These are phyloP conservation scores for Mucor mucedo DNA, from an alignment of 371 early-diverging fungal species.

Conservation along the genomic window DNA sequence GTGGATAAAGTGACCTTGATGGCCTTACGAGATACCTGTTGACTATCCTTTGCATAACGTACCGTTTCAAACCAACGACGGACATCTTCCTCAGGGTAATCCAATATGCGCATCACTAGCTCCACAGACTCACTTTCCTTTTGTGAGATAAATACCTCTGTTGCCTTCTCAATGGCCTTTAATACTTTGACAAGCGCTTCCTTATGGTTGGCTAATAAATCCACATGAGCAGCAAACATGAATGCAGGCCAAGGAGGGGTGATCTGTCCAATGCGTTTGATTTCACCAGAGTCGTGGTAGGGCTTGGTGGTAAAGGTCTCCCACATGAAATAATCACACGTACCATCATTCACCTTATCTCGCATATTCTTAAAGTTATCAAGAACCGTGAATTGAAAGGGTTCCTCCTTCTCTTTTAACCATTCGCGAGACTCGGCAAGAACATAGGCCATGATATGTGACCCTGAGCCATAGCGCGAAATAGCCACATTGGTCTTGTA, in stretches of 20 bases:
- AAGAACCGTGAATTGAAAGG: conserved; percentile 67
- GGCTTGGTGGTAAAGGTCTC: conserved; percentile 87
- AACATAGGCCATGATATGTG: conserved; percentile 85
- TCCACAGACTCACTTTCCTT: conserved; percentile 55
- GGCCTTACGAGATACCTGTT: conserved; percentile 54
- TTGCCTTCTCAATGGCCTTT: conserved; percentile 51
- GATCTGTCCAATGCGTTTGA: conserved; percentile 76
- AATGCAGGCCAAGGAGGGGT: conserved; percentile 93
- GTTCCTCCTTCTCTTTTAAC: conserved; percentile 40
- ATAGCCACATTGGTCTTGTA: conserved; percentile 70
- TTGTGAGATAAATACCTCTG: conserved; percentile 53
- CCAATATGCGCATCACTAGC: conserved; percentile 62
- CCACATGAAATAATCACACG: conserved; percentile 85
- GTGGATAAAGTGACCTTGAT: conserved; percentile 56
- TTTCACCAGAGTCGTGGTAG: conserved; percentile 73
- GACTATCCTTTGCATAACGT: conserved; percentile 58
- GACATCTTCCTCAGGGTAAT: conserved; percentile 70
- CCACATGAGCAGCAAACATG: conserved; percentile 71
- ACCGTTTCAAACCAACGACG: conserved; percentile 75
- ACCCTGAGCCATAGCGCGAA: conserved; percentile 82
- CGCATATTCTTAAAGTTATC: conserved; percentile 78
- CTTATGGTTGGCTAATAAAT: conserved; percentile 38
- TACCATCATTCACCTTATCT: conserved; percentile 66
- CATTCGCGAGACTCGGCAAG: conserved; percentile 75
- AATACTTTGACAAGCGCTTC: conserved; percentile 46